Evolutionary conservation across 2,329 filamentous ascomycete species (phyloP), one percentile per base, ranked within the genome.

Genomic region (Beauveria pseudobassiana): DNA sequence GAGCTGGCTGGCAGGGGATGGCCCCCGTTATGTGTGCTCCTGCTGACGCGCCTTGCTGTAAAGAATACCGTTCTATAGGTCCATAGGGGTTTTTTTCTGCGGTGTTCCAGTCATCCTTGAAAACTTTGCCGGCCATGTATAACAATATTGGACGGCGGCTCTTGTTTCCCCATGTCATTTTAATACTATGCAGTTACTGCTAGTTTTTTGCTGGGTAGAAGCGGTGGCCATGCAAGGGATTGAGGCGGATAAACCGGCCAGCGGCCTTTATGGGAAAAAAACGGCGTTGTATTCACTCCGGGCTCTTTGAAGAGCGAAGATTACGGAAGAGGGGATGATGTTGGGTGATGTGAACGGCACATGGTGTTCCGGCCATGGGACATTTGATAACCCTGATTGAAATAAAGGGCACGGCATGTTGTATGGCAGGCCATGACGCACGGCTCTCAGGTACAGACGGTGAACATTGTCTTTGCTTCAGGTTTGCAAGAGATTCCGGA

Each of bases 181-280:
- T 45, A 55, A 43, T 55, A 55, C 7, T 43, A 14, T 45, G 40
- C 30, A 22, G 14, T 16, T 38, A 38, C 8, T 16, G 34, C 34
- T 55, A 43, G 18, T 43, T n/a, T 48, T 48, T 22, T 48, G 45
- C 24, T 56, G 26, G 54, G 54, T 56, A 56, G 34, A 34, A 38
- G 42, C n/a, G 42, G 62, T 48, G 59, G 40, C 59, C 51, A 42
- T 48, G 57, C 16, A 52, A 54, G 53, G 38, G 53, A 55, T 65
- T 14, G 12, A 38, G 34, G 34, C 34, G 12, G 1, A 14, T 1
- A 38, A 38, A 38, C 16, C 34, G 5, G 14, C 12, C 5, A 38
- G 34, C 34, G 10, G 34, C 12, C 2, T 38, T 38, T 5, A 38
- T 38, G 34, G 12, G 14, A 38, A 14, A 24, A 16, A 5, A 38